These are phyloP conservation scores for Leccinum boreale DNA, from an alignment of 768 basidiomycete species.

Conservation along the genomic window DNA sequence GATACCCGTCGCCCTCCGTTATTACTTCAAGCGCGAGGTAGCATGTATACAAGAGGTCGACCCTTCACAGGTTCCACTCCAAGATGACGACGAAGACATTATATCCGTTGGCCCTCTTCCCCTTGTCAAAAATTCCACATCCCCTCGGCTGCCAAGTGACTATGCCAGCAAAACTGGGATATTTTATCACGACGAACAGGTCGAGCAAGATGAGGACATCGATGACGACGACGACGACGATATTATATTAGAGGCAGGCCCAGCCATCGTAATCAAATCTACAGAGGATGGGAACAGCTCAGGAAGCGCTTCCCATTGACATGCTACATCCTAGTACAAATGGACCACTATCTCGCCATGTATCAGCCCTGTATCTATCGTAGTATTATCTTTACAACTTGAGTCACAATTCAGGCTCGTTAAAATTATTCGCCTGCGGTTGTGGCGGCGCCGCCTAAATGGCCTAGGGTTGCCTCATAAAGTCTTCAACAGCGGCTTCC, in stretches of 20 bases:
- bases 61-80: conserved; percentile 32
- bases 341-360: conserved; percentile 10
- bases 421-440: not conserved
- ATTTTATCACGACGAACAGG: conserved; percentile 40
- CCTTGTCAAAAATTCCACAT: conserved; percentile 41
- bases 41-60: conserved; percentile 36
- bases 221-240: conserved; percentile 63
- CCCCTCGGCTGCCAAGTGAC: conserved; percentile 27
- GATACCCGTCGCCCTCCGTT: conserved; percentile 87
- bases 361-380: conserved; percentile 8
- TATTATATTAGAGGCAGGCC: conserved; percentile 72
- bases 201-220: conserved; percentile 56
- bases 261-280: conserved; percentile 48
- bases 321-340: conserved; percentile 11
- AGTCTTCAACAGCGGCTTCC: not conserved
- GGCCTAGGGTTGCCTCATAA: not conserved
- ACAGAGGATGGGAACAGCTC: conserved; percentile 21
- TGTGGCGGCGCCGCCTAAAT: conserved; percentile 6
- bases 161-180: conserved; percentile 37
- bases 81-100: conserved; percentile 44
- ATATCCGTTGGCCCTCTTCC: conserved; percentile 55
- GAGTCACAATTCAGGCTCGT: too few species aligned
- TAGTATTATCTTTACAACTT: not conserved
- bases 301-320: conserved; percentile 21
- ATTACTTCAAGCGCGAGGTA: conserved; percentile 71